Base-by-base conservation (phyloP, 495 filamentous ascomycete species). In the Hypomontagnella monticulosa region DNA sequence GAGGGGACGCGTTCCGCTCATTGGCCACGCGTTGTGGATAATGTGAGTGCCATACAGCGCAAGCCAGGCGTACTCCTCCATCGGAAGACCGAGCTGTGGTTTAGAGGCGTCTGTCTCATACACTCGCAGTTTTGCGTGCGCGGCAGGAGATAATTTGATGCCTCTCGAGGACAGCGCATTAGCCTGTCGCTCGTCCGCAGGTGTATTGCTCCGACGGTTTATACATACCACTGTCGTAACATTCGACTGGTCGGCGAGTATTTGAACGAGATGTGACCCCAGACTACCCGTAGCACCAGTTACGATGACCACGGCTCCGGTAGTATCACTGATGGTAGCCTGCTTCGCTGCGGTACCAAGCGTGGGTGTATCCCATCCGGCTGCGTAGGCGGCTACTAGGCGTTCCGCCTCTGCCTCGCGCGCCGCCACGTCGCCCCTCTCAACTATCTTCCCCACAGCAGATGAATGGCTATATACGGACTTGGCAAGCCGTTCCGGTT, bases 11-110 rank as follows among this genome's bases (percentile, higher is more conserved):
- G 70, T 80, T 18, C 63, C 77, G 59, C 76, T 82, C 84, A 87
- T 86, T 0, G 81, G 83, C 84, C 83, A 87, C 1, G 82, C 84
- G 40, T 83, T 86, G 67, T 87, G 84, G 16, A 87, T 65, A n/a
- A 87, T 78, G 49, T 86, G 80, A 0, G 85, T 87, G 1, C 81
- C 81, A n/a, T 34, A 70, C 0, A 66, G 49, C 0, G 70, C 37
- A 1, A 86, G 73, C 1, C 43, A 15, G 6, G 73, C 40, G 55
- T 85, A 85, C 3, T 76, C 71, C 12, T 49, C 20, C 0, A 36
- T n/a, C 0, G 75, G 15, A 0, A 89, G 75, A 1, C 85, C 85
- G 0, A 89, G 75, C 6, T 54, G 43, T 0, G 77, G 71, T 19
- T 79, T 76, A 0, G 75, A 59, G 0, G 72, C 74, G 62, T 87